Conservation (phyloP, 129 eudicot genomes). For the Tanacetum coccineum region DNA sequence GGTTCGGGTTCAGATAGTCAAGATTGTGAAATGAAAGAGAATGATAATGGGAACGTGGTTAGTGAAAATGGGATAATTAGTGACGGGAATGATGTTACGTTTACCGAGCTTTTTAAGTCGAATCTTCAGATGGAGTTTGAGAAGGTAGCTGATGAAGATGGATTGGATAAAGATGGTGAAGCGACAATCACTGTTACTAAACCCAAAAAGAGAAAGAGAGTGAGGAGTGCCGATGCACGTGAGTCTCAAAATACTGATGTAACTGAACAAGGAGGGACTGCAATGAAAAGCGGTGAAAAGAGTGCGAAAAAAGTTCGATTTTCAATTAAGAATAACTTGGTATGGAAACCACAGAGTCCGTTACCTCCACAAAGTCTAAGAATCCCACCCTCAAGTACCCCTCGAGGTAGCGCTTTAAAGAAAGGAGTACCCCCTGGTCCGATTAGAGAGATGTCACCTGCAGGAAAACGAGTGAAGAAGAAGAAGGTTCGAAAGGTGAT, state of each 20-base stretch:
- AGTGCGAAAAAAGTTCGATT: constrained; percentile 79
- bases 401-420: constrained; percentile 94
- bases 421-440: constrained; percentile 97
- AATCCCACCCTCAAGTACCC: constrained; percentile 87
- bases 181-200: constrained; percentile 19
- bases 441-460: constrained; percentile 57
- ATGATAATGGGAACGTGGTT: constrained; percentile 25
- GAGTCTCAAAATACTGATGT: constrained; percentile 13
- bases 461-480: constrained; percentile 49
- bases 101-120: constrained; percentile 54
- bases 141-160: constrained; percentile 65
- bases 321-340: constrained; percentile 82
- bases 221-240: constrained; percentile 23
- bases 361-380: constrained; percentile 82
- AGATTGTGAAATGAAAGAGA: constrained; percentile 31
- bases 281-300: constrained; percentile 52
- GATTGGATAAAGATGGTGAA: constrained; percentile 46
- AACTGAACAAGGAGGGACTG: constrained; percentile 28
- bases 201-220: constrained; percentile 63
- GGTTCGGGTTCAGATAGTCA: constrained; percentile 21
- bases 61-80: constrained; percentile 21
- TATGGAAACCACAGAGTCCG: constrained; percentile 91
- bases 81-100: constrained; percentile 23
- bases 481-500: constrained; percentile 56
- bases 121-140: constrained; percentile 89